These are phyloP conservation scores for Aurinia saxatilis DNA, from an alignment of 345 rosid genomes.

Conservation along the genomic window DNA sequence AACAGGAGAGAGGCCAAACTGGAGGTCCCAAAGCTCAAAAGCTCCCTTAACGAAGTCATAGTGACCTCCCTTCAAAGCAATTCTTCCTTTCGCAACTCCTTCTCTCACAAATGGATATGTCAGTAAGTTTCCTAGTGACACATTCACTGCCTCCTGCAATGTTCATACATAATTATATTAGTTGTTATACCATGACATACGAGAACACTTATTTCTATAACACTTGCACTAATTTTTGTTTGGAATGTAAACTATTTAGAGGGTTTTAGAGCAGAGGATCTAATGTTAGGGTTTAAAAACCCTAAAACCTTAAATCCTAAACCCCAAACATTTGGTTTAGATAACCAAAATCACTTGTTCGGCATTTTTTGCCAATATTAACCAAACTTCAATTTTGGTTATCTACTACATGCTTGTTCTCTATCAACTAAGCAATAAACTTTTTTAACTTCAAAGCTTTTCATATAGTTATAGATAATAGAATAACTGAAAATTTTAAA, in stretches of 20 bases:
- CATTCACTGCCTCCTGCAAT: constrained; percentile 77
- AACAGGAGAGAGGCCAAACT: constrained; percentile 51
- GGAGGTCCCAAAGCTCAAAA: constrained; percentile 77
- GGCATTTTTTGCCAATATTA: too few relatives aligned
- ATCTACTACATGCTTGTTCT: too few relatives aligned
- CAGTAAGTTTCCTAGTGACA: constrained; percentile 64
- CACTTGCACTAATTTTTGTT: neutral
- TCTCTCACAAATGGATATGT: constrained; percentile 81
- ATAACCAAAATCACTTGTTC: too few relatives aligned
- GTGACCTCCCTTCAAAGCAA: constrained; percentile 62
- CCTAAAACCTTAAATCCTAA: too few relatives aligned
- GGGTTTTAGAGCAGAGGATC: too few relatives aligned
- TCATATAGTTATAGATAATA: neutral
- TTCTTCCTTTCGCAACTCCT: constrained; percentile 36
- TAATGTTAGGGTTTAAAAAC: too few relatives aligned
- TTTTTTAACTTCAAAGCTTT: neutral
- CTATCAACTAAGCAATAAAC: too few relatives aligned
- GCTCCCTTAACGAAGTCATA: constrained; percentile 57
- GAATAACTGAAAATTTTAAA: neutral
- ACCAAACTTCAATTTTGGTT: too few relatives aligned
- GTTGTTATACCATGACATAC: neutral
- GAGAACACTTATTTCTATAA: neutral
- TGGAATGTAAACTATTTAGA: neutral
- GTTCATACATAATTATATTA: neutral
- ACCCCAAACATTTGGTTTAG: too few relatives aligned